These are phyloP conservation scores for Solanum chmielewskii DNA, from an alignment of 257 asterid species.

Conservation along the genomic window DNA sequence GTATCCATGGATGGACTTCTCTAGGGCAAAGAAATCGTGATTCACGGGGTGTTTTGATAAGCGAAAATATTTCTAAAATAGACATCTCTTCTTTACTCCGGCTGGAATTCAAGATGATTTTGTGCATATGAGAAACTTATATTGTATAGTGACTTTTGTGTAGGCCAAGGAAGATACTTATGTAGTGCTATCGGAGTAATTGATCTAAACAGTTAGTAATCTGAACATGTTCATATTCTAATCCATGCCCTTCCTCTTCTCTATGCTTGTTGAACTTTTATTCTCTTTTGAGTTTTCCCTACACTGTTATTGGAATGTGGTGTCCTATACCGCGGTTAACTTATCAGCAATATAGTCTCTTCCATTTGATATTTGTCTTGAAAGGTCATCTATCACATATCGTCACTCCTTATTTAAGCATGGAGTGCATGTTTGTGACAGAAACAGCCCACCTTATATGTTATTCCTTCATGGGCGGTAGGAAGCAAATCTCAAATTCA, in stretches of 20 bases:
- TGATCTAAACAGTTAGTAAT: not conserved
- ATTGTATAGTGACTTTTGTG: not conserved
- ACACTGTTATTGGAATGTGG: no score
- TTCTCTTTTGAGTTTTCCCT: not conserved
- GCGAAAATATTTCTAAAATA: not conserved
- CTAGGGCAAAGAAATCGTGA: constrained; percentile 37
- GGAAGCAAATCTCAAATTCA: no score
- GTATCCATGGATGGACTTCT: constrained; percentile 73
- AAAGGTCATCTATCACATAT: not conserved
- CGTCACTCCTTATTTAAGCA: not conserved
- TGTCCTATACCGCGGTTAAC: not conserved
- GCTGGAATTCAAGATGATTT: not conserved
- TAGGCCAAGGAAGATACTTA: not conserved
- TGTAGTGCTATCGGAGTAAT: not conserved
- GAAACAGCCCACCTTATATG: not conserved
- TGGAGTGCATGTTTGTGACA: not conserved
- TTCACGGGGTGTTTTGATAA: not conserved
- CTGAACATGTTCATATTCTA: not conserved
- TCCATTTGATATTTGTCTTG: not conserved
- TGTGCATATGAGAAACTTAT: not conserved
- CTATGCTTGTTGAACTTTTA: not conserved
- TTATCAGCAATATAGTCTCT: not conserved
- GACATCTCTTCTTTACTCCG: not conserved
- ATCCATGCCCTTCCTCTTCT: not conserved
- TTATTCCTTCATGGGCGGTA: not conserved